Evolutionary conservation across 2,329 filamentous ascomycete species (phyloP), one percentile per base, ranked within the genome.

Genomic region (Trichoderma harzianum): DNA sequence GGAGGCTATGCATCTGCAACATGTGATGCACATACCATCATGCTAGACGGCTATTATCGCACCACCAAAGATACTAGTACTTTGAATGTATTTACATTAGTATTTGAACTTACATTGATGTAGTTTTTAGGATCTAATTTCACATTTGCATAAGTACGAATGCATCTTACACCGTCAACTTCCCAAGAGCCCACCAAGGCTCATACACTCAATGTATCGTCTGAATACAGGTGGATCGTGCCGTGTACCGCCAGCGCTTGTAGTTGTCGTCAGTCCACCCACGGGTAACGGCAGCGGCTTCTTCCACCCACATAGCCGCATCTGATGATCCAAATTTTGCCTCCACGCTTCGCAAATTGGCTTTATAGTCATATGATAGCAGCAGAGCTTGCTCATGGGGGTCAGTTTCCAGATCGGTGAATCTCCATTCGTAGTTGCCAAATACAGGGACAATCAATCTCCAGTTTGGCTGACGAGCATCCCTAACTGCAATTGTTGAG

Each of bases 181-280:
- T 43, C 16, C 16, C 16, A 43, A 43, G 7, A 43, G 18, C 16
- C 7, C 39, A n/a, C 16, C 16, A 2, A 43, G 3, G 7, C 4
- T n/a, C 18, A n/a, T 43, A 43, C n/a, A 43, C 39, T 43, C 39
- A 43, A 43, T 43, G 10, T 12, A 10, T 21, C n/a, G n/a, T 51
- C n/a, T 51, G n/a, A 3, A 51, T 21, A 21, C n/a, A 11, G 7
- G 10, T 39, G 14, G 8, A 14, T 47, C 72, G 75, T 55, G 69
- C 73, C 10, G 53, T 74, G 73, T 77, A 79, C 39, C 77, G 79
- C 76, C 78, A 82, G 62, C 79, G 78, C 69, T 76, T 81, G 51
- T 74, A 78, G 47, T 82, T 81, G 70, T 81, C 79, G 55, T 79
- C 77, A 1, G 80, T 78, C 74, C 78, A 81, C 79, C 80, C 81